Evolutionary conservation across 441 rosid species (phyloP).

Genomic region (Pelargonium citronellum): DNA sequence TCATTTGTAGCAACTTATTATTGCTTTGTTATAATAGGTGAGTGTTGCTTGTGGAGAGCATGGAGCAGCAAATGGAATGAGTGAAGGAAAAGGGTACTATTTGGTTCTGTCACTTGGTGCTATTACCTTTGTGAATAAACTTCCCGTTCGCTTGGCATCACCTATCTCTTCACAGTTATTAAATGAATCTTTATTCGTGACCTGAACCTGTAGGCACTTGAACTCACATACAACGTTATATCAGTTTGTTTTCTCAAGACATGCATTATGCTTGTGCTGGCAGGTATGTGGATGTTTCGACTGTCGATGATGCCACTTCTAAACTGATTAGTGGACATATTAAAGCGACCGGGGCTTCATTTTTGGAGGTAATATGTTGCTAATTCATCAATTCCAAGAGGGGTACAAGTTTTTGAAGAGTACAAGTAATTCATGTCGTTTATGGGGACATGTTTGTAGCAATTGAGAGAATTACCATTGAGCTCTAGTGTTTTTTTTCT

Average conservation of each 20-base stretch:
- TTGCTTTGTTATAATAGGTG: constrained; percentile 36
- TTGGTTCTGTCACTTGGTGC: constrained; percentile 14
- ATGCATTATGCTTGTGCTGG: constrained; percentile 4
- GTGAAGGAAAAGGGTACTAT: constrained; percentile 82
- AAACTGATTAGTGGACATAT: constrained; percentile 50
- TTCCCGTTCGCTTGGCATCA: neutral
- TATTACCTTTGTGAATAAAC: too few species aligned
- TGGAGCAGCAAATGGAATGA: constrained; percentile 69
- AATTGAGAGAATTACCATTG: constrained; percentile 7
- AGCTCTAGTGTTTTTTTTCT: constrained; percentile 12
- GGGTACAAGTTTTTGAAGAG: neutral
- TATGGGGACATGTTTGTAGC: constrained; percentile 10
- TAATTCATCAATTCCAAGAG: neutral
- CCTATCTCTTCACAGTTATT: neutral
- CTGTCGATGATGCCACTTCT: constrained; percentile 78
- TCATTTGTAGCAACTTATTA: constrained; percentile 18
- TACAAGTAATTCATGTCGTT: neutral
- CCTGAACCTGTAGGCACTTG: too few species aligned
- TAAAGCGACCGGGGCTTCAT: constrained; percentile 62
- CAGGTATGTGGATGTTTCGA: constrained; percentile 88
- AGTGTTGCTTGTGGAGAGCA: constrained; percentile 83
- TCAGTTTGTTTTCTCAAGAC: too few species aligned
- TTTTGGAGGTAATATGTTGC: constrained; percentile 57
- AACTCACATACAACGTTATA: too few species aligned
- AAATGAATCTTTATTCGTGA: too few species aligned